phyloP scores from a whole-genome alignment of 1,139 yeast genomes.

The Blastobotrys capitulatus region DNA sequence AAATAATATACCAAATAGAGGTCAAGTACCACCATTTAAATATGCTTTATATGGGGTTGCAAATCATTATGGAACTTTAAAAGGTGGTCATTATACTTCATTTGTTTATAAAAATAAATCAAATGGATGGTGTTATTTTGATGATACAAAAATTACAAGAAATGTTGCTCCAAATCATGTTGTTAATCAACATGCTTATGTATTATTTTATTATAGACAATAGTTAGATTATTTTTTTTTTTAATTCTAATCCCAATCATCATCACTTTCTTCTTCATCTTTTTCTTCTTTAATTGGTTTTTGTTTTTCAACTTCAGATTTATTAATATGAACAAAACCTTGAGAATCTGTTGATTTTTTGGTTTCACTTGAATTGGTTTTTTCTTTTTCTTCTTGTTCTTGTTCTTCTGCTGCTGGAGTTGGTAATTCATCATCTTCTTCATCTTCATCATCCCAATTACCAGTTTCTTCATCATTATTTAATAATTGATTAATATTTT shows the following conservation, averaged over 20 bases:
- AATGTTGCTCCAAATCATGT: conserved; percentile 46
- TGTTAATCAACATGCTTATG: conserved; percentile 80
- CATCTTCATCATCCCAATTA: conserved; percentile 54
- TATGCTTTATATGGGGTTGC: conserved; percentile 92
- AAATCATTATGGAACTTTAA: conserved; percentile 92
- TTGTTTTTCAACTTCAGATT: background rate
- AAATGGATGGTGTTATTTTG: conserved; percentile 80
- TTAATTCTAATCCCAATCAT: background rate
- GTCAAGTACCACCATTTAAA: conserved; percentile 26
- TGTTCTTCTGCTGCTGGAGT: conserved; percentile 42
- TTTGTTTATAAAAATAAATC: conserved; percentile 76
- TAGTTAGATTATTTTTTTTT: too few relatives aligned
- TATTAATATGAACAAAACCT: background rate
- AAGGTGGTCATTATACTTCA: conserved; percentile 97
- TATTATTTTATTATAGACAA: conserved; percentile 54
- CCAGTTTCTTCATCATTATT: conserved; percentile 39
- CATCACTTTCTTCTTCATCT: background rate
- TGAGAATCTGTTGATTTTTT: background rate
- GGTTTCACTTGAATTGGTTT: background rate
- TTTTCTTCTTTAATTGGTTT: background rate
- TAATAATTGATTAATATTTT: conserved; percentile 40
- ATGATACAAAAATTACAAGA: conserved; percentile 66
- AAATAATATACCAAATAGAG: too few relatives aligned
- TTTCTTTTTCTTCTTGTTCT: background rate
- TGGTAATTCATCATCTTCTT: conserved; percentile 34